Base-by-base conservation (phyloP, 2,329 filamentous ascomycete species). In the Nannizziopsis barbatae region DNA sequence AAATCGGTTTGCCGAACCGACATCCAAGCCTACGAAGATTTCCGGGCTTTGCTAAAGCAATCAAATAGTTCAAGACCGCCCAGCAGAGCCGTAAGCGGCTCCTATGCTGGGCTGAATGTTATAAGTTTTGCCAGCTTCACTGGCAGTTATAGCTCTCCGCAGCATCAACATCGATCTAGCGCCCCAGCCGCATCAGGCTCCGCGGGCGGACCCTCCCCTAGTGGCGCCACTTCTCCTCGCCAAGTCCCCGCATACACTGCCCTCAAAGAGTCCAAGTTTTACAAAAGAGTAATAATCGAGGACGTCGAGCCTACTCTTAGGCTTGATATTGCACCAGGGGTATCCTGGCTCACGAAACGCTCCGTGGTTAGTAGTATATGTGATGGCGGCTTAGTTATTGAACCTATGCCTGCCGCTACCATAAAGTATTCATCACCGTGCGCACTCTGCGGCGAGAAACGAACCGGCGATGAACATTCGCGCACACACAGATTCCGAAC, bases 281-380 rank as follows among this genome's bases (percentile, higher is more conserved):
- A 90, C 71, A 96, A 96, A 70, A 81, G 92, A 41, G 82, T 81
- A 5, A 67, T 96, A 20, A 75, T 79, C 15, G 92, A 98, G 64
- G 92, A 98, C 60, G 86, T 98, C 49, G 92, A 98, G 62, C 92
- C 92, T 0, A 95, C 92, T 0, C 71, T 98, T 8, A 81, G 92
- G 37, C 76, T 98, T 2, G 92, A 98, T 63, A 76, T 80, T 2
- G 89, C 92, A 0, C 92, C 92, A 0, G 86, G 89, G 0, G 77
- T 98, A 22, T 95, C 88, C 0, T 98, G 92, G 87, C 76, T 98
- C 41, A 88, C 86, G 42, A 83, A 90, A 40, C 81, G 92, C 50
- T 85, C 83, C 5, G 88, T 96, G 4, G 67, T 95, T 33, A 83
- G 77, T 52, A 82, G 87, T 45, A 84, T 98, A 55, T 84, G 83